phyloP scores from a whole-genome alignment of 1,139 yeast genomes.

The Suhomyces wounanorum region DNA sequence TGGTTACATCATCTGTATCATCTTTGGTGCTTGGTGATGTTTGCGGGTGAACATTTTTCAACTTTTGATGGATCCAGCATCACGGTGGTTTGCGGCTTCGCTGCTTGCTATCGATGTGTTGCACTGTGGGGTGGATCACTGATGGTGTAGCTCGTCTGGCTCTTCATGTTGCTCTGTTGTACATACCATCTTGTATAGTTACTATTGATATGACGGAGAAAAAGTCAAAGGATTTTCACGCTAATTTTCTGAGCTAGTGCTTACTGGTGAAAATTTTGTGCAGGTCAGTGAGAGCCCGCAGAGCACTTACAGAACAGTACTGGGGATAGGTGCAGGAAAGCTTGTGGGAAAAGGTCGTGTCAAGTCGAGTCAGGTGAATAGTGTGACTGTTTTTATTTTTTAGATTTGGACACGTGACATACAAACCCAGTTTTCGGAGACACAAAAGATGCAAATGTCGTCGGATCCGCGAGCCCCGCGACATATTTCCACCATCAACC shows the following conservation, averaged over 20 bases:
- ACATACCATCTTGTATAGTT: slow-evolving; percentile 45
- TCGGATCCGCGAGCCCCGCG: slow-evolving; percentile 3
- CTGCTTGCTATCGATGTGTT: neutral
- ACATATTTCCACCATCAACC: slow-evolving; percentile 10
- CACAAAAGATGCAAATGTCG: slow-evolving; percentile 4
- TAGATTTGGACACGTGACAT: neutral
- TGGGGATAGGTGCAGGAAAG: slow-evolving; percentile 1
- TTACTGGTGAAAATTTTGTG: slow-evolving; percentile 14
- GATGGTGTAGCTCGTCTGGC: neutral
- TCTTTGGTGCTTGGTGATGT: neutral
- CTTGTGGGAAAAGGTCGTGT: no score
- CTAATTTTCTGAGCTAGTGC: slow-evolving; percentile 8
- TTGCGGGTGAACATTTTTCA: neutral
- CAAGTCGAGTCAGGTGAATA: slow-evolving; percentile 6
- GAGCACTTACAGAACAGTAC: neutral
- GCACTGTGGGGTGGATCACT: neutral
- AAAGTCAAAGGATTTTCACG: slow-evolving; percentile 13
- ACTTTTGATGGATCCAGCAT: neutral
- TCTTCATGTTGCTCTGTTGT: slow-evolving; percentile 3
- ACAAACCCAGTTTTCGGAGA: neutral
- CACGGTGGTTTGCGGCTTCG: neutral
- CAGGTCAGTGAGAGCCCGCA: slow-evolving; percentile 6
- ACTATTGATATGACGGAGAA: slow-evolving; percentile 24
- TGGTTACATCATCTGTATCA: neutral
- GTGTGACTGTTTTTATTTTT: slow-evolving; percentile 11